A percentile compares a stretch with the other conserved stretches of the same genome.
phyloP scores from a whole-genome alignment of 1,139 yeast species.

The Scheffersomyces segobiensis region DNA sequence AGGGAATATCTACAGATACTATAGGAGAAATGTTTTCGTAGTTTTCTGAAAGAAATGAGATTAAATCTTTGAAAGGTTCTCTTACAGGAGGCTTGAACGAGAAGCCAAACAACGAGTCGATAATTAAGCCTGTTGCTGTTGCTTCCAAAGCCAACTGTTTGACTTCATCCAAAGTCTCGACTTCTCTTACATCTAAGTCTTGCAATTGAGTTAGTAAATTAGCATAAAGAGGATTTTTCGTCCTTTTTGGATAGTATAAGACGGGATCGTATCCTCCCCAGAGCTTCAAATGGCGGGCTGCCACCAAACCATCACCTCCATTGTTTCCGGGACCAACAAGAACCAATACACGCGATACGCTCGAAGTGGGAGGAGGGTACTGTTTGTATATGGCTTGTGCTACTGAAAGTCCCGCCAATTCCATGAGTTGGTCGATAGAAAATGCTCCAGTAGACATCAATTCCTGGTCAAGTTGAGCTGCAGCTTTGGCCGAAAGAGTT shows the following conservation, averaged over 20 bases:
- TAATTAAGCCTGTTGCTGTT: constrained; percentile 31
- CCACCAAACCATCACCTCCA: constrained; percentile 96
- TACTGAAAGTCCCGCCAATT: constrained; percentile 90
- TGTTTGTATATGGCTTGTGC: constrained; percentile 79
- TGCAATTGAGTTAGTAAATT: constrained; percentile 58
- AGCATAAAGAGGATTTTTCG: constrained; percentile 41
- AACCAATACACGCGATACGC: constrained; percentile 52
- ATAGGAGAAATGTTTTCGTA: constrained; percentile 50
- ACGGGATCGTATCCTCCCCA: constrained; percentile 74
- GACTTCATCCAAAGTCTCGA: constrained; percentile 37
- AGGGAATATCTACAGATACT: constrained; percentile 86
- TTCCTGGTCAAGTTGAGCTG: constrained; percentile 79
- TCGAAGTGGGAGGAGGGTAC: constrained; percentile 52
- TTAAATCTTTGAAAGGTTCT: constrained; percentile 67
- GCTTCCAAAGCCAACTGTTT: constrained; percentile 23
- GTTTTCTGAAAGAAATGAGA: constrained; percentile 44
- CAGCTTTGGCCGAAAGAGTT: constrained; percentile 61
- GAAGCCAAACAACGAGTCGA: constrained; percentile 91
- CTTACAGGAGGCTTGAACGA: constrained; percentile 89
- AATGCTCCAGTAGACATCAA: constrained; percentile 84
- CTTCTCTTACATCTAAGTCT: constrained; percentile 52
- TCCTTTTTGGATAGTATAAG: constrained; percentile 64
- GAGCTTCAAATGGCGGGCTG: constrained; percentile 83
- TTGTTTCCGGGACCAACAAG: constrained; percentile 95
- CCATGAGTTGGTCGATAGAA: constrained; percentile 94